Percentiles rank a stretch among this genome's conserved stretches.
phyloP scores from a whole-genome alignment of 2,329 filamentous ascomycete species.

The Chrysosporium queenslandicum region DNA sequence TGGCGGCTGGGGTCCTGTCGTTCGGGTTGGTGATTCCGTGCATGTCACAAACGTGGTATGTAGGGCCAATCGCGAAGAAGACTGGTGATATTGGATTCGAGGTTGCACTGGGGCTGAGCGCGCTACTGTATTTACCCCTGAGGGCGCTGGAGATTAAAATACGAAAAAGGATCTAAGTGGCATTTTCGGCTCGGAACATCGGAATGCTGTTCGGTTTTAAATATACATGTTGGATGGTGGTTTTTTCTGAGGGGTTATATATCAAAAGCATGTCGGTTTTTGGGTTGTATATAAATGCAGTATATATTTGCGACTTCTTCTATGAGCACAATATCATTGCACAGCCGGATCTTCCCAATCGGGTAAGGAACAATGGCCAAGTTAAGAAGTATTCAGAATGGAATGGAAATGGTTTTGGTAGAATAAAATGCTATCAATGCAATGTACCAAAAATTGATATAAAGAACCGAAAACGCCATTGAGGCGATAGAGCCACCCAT shows the following conservation, averaged over 20 bases:
- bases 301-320: too few relatives aligned
- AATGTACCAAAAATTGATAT: too few relatives aligned
- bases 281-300: neutral
- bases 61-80: slow-evolving; percentile 50
- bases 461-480: too few relatives aligned
- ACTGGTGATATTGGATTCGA: slow-evolving; percentile 51
- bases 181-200: neutral
- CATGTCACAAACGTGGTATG: slow-evolving; percentile 62
- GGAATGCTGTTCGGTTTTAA: neutral
- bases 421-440: too few relatives aligned
- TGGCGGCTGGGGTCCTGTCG: slow-evolving; percentile 51
- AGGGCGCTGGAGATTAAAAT: slow-evolving; percentile 14
- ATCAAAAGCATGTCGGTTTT: neutral
- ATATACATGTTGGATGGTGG: neutral
- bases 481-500: too few relatives aligned
- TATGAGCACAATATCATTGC: neutral
- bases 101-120: slow-evolving; percentile 26
- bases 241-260: neutral
- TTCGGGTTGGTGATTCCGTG: slow-evolving; percentile 50
- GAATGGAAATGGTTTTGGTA: too few relatives aligned
- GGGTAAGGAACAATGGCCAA: neutral
- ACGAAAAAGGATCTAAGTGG: slow-evolving; percentile 10
- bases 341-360: neutral
- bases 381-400: too few relatives aligned
- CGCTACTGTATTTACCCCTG: slow-evolving; percentile 16